Evolutionary conservation across 208 protist genomes (phyloP).

Genomic region (Crithidia fasciculata): DNA sequence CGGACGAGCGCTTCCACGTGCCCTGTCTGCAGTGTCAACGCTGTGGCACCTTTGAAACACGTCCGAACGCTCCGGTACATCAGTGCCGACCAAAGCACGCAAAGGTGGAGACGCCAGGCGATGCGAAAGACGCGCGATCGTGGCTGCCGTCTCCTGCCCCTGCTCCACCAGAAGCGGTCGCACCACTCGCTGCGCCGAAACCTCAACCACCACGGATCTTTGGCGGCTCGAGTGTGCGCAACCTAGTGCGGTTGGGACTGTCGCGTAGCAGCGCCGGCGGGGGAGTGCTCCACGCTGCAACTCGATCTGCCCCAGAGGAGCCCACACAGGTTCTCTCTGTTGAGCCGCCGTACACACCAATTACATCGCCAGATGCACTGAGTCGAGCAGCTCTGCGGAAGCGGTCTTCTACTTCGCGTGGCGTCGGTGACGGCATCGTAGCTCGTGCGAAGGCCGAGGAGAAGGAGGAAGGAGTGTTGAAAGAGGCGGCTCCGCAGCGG

Average conservation of each 20-base stretch:
- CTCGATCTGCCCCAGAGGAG: too few species aligned
- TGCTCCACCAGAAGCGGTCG: not conserved
- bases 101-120: not conserved
- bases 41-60: slow-evolving; percentile 54
- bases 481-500: too few species aligned
- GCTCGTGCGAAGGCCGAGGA: too few species aligned
- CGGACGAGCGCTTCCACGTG: slow-evolving; percentile 72
- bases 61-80: slow-evolving; percentile 47
- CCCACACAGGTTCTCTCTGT: too few species aligned
- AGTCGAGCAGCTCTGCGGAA: too few species aligned
- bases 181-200: not conserved
- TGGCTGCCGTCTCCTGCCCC: not conserved
- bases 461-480: too few species aligned
- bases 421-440: too few species aligned
- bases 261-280: not conserved
- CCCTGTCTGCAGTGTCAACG: slow-evolving; percentile 77
- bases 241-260: not conserved
- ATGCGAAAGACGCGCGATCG: not conserved
- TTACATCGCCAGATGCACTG: too few species aligned
- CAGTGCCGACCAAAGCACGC: slow-evolving; percentile 29
- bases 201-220: not conserved
- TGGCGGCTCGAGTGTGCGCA: not conserved
- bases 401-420: too few species aligned
- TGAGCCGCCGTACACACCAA: too few species aligned
- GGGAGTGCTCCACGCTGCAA: not conserved